Percentiles rank a stretch among this genome's conserved stretches.
Evolutionary conservation across 2,329 filamentous ascomycete species (phyloP).

Genomic region (Rhynchosporium agropyri): DNA sequence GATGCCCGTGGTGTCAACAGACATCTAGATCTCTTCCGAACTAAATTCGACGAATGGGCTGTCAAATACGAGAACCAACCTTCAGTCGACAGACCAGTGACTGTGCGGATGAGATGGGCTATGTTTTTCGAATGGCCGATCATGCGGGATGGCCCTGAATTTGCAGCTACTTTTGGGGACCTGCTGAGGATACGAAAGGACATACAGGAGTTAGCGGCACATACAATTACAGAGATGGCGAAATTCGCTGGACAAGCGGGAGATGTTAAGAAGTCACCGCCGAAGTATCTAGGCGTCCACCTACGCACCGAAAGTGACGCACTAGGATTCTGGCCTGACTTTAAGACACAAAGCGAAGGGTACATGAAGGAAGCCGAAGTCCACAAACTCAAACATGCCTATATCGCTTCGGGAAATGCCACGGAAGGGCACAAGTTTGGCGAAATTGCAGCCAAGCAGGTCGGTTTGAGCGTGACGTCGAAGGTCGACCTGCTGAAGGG

Average conservation of each 20-base stretch:
- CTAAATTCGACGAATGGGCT: conserved; percentile 37
- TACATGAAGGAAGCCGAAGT: conserved; percentile 45
- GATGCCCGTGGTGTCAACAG: conserved; percentile 36
- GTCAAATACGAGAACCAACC: conserved; percentile 26
- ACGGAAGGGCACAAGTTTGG: conserved; percentile 48
- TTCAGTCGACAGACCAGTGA: conserved; percentile 27
- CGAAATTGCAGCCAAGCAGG: conserved; percentile 40
- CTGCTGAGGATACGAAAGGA: conserved; percentile 48
- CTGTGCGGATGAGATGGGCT: conserved; percentile 36
- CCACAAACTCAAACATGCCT: conserved; percentile 45
- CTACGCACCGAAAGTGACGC: conserved; percentile 53
- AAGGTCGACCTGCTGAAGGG: conserved; percentile 49
- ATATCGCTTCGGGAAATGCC: conserved; percentile 51
- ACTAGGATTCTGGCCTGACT: conserved; percentile 50
- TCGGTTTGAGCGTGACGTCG: conserved; percentile 46
- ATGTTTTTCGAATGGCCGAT: conserved; percentile 48
- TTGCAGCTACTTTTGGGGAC: conserved; percentile 49
- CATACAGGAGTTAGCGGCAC: conserved; percentile 47
- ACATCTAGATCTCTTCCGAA: conserved; percentile 37
- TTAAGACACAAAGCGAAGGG: conserved; percentile 46
- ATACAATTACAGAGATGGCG: conserved; percentile 39
- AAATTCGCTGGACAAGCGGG: conserved; percentile 42
- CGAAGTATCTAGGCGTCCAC: conserved; percentile 47
- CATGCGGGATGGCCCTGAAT: conserved; percentile 51
- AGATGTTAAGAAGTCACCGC: conserved; percentile 21